phyloP scores from a whole-genome alignment of 2,329 filamentous ascomycete species.

The Allantophomopsis lycopodina region DNA sequence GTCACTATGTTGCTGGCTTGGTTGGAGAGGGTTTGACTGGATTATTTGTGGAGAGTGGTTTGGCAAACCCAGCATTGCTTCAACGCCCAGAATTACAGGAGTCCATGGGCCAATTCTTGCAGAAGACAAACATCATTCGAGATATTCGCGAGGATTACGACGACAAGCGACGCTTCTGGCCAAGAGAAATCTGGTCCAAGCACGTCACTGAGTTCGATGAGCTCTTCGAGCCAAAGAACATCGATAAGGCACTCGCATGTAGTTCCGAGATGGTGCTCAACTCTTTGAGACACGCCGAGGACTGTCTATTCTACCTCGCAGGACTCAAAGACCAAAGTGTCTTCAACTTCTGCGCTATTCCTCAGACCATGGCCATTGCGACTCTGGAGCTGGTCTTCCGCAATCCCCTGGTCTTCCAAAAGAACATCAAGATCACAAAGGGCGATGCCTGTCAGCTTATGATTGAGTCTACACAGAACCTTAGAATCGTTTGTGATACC shows the following conservation, averaged over 20 bases:
- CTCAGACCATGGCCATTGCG: conserved; percentile 93
- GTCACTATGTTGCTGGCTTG: conserved; percentile 96
- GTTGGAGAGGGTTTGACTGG: conserved; percentile 88
- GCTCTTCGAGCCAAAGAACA: conserved; percentile 70
- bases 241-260: conserved; percentile 67
- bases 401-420: conserved; percentile 74
- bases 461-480: conserved; percentile 84
- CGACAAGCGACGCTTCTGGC: conserved; percentile 86
- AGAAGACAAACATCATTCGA: conserved; percentile 98
- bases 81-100: conserved; percentile 72
- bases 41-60: conserved; percentile 74
- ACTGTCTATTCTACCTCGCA: conserved; percentile 96
- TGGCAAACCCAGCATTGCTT: conserved; percentile 75
- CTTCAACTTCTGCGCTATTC: conserved; percentile 98
- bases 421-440: conserved; percentile 93
- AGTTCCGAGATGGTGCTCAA: conserved; percentile 91
- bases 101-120: conserved; percentile 93
- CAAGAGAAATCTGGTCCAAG: conserved; percentile 93
- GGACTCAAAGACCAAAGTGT: conserved; percentile 90
- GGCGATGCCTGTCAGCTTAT: conserved; percentile 86
- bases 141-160: conserved; percentile 83
- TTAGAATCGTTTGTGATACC: conserved; percentile 65
- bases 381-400: conserved; percentile 86
- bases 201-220: conserved; percentile 84
- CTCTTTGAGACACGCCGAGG: conserved; percentile 72